Percentiles rank a stretch among this genome's conserved stretches.
phyloP scores from a whole-genome alignment of 108 stramenopile genomes.

The Hondaea fermentalgiana region DNA sequence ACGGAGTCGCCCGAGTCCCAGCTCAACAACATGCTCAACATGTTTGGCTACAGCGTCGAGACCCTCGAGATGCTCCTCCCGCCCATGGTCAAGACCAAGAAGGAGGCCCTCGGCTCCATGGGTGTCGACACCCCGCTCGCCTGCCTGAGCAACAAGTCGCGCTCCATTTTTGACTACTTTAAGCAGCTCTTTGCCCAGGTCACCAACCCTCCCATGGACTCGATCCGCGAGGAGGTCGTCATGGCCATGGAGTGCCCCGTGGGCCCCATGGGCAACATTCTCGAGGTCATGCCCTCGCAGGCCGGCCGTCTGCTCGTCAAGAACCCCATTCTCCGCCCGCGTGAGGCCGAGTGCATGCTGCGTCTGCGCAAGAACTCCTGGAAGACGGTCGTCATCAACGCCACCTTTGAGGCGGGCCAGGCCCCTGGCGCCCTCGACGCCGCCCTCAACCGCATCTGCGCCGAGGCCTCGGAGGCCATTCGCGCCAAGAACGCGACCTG shows the following conservation, averaged over 20 bases:
- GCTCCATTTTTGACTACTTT: conserved; percentile 88
- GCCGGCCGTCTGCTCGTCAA: conserved; percentile 81
- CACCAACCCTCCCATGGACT: conserved; percentile 96
- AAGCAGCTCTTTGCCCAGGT: conserved; percentile 98
- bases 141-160: conserved; percentile 80
- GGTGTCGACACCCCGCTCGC: conserved; percentile 95
- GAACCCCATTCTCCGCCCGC: conserved; percentile 76
- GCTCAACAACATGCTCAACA: conserved; percentile 27
- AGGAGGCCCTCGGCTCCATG: conserved; percentile 92
- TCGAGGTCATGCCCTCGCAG: conserved; percentile 65
- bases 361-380: conserved; percentile 20
- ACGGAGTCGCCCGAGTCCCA: not conserved
- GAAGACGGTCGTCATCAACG: conserved; percentile 68
- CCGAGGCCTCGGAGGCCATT: conserved; percentile 82
- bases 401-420: conserved; percentile 73
- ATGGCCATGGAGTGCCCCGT: conserved; percentile 94
- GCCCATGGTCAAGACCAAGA: conserved; percentile 81
- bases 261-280: conserved; percentile 80
- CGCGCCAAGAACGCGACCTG: conserved; percentile 68
- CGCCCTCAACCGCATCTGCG: conserved; percentile 84
- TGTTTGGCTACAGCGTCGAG: conserved; percentile 83
- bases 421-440: conserved; percentile 77
- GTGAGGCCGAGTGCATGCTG: conserved; percentile 62
- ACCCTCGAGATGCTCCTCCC: conserved; percentile 82
- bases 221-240: conserved; percentile 90